Percentiles rank a stretch among this genome's conserved stretches.
These are phyloP conservation scores for Candida stauntonica DNA, from an alignment of 805 yeast species.

Conservation along the genomic window DNA sequence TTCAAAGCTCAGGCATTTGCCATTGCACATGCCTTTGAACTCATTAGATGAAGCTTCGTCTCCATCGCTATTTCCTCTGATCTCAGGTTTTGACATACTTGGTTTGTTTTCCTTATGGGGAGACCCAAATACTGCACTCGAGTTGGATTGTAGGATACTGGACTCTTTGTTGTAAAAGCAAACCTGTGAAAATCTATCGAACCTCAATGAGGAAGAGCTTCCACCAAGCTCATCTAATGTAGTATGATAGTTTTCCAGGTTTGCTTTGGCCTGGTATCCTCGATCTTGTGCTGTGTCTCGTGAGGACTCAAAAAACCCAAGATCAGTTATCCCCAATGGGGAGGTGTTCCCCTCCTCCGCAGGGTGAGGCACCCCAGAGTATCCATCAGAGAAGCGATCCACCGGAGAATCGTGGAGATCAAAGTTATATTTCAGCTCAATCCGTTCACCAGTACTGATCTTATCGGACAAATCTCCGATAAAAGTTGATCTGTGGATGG, in stretches of 20 bases:
- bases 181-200: conserved; percentile 11
- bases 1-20: too few relatives aligned
- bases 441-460: conserved; percentile 5
- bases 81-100: background rate
- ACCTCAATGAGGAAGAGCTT: conserved; percentile 7
- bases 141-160: too few relatives aligned
- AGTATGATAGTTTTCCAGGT: background rate
- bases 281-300: background rate
- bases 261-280: background rate
- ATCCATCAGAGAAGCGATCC: conserved; percentile 1
- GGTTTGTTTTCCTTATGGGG: too few relatives aligned
- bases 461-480: conserved; percentile 6
- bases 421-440: conserved; percentile 8
- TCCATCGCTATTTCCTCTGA: background rate
- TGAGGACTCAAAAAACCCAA: too few relatives aligned
- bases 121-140: too few relatives aligned
- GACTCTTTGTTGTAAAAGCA: conserved; percentile 14
- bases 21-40: too few relatives aligned
- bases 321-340: too few relatives aligned
- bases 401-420: conserved; percentile 4
- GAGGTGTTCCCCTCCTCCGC: too few relatives aligned
- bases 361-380: too few relatives aligned
- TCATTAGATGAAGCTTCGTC: too few relatives aligned
- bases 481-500: conserved; percentile 6
- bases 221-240: background rate